Base-by-base conservation (phyloP, 2,329 filamentous ascomycete species). In the Ophiostoma tasmaniense region DNA sequence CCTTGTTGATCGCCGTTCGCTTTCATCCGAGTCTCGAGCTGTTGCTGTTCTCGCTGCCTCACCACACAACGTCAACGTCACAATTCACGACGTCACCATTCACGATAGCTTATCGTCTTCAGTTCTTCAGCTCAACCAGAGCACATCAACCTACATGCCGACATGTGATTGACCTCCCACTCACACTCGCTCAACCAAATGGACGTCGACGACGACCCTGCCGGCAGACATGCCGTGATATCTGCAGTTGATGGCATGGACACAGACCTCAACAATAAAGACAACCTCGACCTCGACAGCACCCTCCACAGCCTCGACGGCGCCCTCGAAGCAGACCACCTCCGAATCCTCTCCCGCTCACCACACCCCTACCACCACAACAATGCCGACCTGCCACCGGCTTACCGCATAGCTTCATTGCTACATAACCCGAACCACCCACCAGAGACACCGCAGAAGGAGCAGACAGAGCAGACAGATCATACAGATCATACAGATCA, bases 361-460 rank as follows among this genome's bases (percentile, higher is more conserved):
- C 88, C 89, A 64, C 87, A 90, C 76, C 89, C 89, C 1, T 90
- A 90, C 74, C 85, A 87, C 74, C 86, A 83, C 74, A 85, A 84
- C 70, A 82, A 80, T 70, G 81, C 78, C 72, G 85, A 88, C 74
- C 79, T 87, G 14, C 82, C 82, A 28, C 81, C 83, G 66, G 80
- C 82, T 70, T 79, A 85, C 75, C 77, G 71, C 17, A 69, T 79
- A 72, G 70, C 76, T 77, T 70, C 42, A 20, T 37, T 20, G 17
- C 66, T 25, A 10, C 66, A 22, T 14, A 22, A 25, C 4, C 50
- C 50, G 50, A 10, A 13, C 28, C 64, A 39, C 25, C 30, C 28
- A 7, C 22, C 22, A 13, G 13, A 25, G 6, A 55, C 45, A 52
- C 45, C 45, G n/a, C n/a, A n/a, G n/a, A n/a, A n/a, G n/a, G n/a